phyloP scores from a whole-genome alignment of 2,329 filamentous ascomycete species.

The Colletotrichum plurivorum region DNA sequence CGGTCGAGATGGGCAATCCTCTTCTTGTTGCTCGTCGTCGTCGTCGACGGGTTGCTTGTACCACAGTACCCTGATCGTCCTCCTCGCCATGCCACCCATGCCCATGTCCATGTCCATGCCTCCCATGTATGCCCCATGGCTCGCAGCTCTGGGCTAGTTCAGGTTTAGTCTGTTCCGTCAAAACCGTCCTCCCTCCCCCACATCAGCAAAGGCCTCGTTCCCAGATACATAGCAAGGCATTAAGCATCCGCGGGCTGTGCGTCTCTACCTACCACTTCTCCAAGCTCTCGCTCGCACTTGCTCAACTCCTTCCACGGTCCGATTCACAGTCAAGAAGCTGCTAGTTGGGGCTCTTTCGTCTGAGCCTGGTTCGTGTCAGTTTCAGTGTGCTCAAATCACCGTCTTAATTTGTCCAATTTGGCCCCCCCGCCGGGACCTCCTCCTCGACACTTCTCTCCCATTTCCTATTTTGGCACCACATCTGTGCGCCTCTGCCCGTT shows the following conservation, averaged over 20 bases:
- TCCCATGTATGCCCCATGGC: constrained; percentile 1
- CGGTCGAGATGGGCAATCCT: constrained; percentile 38
- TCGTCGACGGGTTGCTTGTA: constrained; percentile 26
- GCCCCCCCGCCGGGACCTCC: constrained; percentile 44
- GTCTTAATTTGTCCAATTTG: constrained; percentile 44
- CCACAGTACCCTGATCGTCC: constrained; percentile 48
- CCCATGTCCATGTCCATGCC: constrained; percentile 43
- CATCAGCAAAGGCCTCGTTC: constrained; percentile 48
- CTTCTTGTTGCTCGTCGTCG: constrained; percentile 35
- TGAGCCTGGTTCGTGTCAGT: constrained; percentile 49
- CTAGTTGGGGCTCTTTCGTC: constrained; percentile 43
- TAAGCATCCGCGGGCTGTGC: constrained; percentile 47
- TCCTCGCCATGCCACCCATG: constrained; percentile 52
- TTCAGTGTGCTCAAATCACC: constrained; percentile 43
- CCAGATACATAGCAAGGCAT: constrained; percentile 51
- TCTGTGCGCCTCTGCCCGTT: constrained; percentile 52
- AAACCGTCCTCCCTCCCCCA: constrained; percentile 50
- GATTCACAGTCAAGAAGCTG: constrained; percentile 39
- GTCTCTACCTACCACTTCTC: constrained; percentile 42
- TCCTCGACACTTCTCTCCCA: constrained; percentile 52
- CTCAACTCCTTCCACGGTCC: constrained; percentile 42
- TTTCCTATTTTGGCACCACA: constrained; percentile 56
- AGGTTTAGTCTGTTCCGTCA: constrained; percentile 54
- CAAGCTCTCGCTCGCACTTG: constrained; percentile 43
- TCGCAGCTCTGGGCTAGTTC: constrained; percentile 55